phyloP scores from a whole-genome alignment of 306 rosid species.

The Inga oerstediana region DNA sequence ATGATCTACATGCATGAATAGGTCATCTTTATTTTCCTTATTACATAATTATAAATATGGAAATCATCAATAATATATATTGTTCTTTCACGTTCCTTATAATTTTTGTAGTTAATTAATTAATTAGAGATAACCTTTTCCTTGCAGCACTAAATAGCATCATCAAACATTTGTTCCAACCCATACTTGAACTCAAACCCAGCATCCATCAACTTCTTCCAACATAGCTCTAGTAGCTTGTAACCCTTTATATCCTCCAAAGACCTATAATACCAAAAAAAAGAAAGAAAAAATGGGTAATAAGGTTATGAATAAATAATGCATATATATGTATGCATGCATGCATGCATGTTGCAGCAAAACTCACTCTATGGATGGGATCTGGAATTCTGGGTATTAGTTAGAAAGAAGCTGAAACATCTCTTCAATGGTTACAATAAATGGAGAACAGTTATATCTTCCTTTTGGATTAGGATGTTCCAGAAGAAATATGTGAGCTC shows the following conservation, averaged over 20 bases:
- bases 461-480: conserved; percentile 44
- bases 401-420: conserved; percentile 29
- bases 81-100: background rate
- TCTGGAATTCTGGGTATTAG: conserved; percentile 36
- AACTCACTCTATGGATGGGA: conserved; percentile 54
- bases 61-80: background rate
- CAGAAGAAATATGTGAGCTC: conserved; percentile 47
- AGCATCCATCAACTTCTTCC: conserved; percentile 51
- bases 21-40: background rate
- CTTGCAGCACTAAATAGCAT: conserved; percentile 48
- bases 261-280: conserved; percentile 20
- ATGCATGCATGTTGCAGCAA: too few relatives aligned
- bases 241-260: conserved; percentile 23
- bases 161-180: conserved; percentile 40
- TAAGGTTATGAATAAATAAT: background rate
- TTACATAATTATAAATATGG: too few relatives aligned
- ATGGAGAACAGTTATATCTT: conserved; percentile 51
- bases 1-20: background rate
- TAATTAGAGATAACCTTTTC: conserved; percentile 44
- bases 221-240: background rate
- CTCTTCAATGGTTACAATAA: conserved; percentile 10
- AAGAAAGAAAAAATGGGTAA: too few relatives aligned
- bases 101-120: background rate
- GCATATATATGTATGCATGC: fast-evolving
- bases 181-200: conserved; percentile 51